phyloP scores from a whole-genome alignment of 495 filamentous ascomycete species.

The Ramalina intermedia region DNA sequence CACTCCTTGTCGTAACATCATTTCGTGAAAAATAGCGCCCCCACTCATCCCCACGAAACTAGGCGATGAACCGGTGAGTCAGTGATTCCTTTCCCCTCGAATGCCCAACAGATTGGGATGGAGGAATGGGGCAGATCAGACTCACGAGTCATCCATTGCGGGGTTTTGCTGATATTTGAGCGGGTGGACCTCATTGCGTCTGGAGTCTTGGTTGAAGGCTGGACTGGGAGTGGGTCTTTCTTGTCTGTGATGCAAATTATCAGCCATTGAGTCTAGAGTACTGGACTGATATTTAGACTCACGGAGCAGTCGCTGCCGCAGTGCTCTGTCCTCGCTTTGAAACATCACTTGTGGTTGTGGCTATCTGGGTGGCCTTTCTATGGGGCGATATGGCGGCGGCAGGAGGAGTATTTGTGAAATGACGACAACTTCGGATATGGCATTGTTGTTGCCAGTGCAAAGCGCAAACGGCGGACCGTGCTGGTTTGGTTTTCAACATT shows the following conservation, averaged over 20 bases:
- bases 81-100: neutral
- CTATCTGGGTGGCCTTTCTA: constrained; percentile 16
- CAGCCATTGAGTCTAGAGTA: constrained; percentile 7
- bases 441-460: constrained; percentile 3
- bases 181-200: constrained; percentile 53
- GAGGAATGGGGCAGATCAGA: neutral
- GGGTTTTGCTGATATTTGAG: constrained; percentile 43
- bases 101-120: neutral
- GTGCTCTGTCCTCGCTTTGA: constrained; percentile 36
- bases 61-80: neutral
- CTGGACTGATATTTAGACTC: constrained; percentile 12
- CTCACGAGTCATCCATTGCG: constrained; percentile 61
- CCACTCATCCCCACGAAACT: constrained; percentile 91
- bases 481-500: constrained; percentile 1
- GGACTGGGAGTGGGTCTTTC: constrained; percentile 49
- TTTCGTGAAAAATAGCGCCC: constrained; percentile 97
- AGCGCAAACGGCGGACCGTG: neutral
- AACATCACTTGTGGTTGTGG: constrained; percentile 14
- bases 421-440: neutral
- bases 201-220: constrained; percentile 51
- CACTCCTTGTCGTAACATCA: constrained; percentile 88
- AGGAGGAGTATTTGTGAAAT: constrained; percentile 28
- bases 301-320: constrained; percentile 31
- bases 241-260: constrained; percentile 16
- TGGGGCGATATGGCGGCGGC: constrained; percentile 31